Evolutionary conservation across 768 basidiomycete genomes (phyloP).

Genomic region (Ramaria sp.): DNA sequence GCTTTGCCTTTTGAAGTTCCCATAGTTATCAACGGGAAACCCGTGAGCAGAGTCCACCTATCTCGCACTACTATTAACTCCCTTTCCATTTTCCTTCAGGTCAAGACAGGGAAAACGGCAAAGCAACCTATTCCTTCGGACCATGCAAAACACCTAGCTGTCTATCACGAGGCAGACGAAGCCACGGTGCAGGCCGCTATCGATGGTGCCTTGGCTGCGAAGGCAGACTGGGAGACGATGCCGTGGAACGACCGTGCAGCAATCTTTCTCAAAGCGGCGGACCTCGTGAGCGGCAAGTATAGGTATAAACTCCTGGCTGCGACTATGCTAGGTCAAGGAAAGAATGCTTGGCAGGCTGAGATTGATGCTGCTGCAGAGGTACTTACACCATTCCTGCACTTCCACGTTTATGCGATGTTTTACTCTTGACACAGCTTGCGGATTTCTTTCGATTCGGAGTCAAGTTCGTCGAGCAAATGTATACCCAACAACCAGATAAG

Average conservation of each 20-base stretch:
- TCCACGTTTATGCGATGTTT: not conserved
- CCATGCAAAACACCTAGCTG: slow-evolving; percentile 70
- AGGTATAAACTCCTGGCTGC: slow-evolving; percentile 91
- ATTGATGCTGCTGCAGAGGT: slow-evolving; percentile 99
- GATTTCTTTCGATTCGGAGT: slow-evolving; percentile 98
- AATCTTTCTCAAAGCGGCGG: slow-evolving; percentile 97
- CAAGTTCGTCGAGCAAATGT: slow-evolving; percentile 93
- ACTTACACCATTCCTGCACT: slow-evolving; percentile 16
- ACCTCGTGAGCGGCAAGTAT: slow-evolving; percentile 92
- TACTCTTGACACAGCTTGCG: slow-evolving; percentile 35
- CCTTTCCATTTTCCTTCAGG: slow-evolving; percentile 27
- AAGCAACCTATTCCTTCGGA: slow-evolving; percentile 82
- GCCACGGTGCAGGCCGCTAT: slow-evolving; percentile 71
- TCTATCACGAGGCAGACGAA: slow-evolving; percentile 81
- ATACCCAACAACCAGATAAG: slow-evolving; percentile 78
- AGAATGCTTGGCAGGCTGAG: slow-evolving; percentile 99
- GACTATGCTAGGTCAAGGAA: slow-evolving; percentile 96
- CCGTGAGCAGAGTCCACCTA: slow-evolving; percentile 32
- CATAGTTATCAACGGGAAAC: slow-evolving; percentile 83
- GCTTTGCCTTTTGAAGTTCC: slow-evolving; percentile 87
- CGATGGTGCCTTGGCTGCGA: slow-evolving; percentile 77
- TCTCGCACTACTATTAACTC: slow-evolving; percentile 5
- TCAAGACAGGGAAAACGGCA: slow-evolving; percentile 69
- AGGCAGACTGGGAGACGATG: slow-evolving; percentile 82
- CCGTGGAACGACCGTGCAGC: slow-evolving; percentile 97